Percentiles rank a stretch among this genome's conserved stretches.
Evolutionary conservation across 2,329 filamentous ascomycete genomes (phyloP).

Genomic region (Huntiella decipiens): DNA sequence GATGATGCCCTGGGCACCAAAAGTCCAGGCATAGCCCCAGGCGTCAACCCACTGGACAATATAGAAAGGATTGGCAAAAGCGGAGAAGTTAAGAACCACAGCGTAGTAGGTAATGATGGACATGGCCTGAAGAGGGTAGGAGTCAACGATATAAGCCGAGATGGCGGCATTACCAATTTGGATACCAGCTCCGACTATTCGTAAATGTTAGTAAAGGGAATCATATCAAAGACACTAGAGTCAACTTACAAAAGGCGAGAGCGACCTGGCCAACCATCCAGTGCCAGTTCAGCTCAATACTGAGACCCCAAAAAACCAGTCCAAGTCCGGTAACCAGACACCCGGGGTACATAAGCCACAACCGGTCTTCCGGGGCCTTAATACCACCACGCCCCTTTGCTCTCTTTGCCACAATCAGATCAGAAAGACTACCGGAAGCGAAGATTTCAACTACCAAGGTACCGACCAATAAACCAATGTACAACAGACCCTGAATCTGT

Average conservation of each 20-base stretch:
- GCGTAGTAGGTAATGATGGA: slow-evolving; percentile 34
- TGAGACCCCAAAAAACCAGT: slow-evolving; percentile 34
- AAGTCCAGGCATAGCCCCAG: slow-evolving; percentile 31
- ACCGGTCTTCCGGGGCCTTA: slow-evolving; percentile 32
- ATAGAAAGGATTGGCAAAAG: slow-evolving; percentile 29
- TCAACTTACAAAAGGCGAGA: slow-evolving; percentile 30
- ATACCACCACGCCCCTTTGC: slow-evolving; percentile 21
- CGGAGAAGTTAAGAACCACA: slow-evolving; percentile 31
- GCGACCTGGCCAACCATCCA: slow-evolving; percentile 38
- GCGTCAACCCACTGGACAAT: slow-evolving; percentile 27
- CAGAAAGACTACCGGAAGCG: slow-evolving; percentile 33
- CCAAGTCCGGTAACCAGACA: slow-evolving; percentile 27
- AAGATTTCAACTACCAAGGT: slow-evolving; percentile 31
- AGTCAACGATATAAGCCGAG: slow-evolving; percentile 34
- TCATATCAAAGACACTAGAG: not conserved
- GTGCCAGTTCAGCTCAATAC: slow-evolving; percentile 31
- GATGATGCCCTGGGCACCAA: slow-evolving; percentile 28
- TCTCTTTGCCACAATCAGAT: slow-evolving; percentile 27
- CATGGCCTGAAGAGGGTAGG: slow-evolving; percentile 35
- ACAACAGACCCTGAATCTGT: slow-evolving; percentile 33
- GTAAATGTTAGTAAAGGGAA: not conserved
- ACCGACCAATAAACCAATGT: slow-evolving; percentile 33
- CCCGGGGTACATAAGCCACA: slow-evolving; percentile 37
- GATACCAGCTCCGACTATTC: slow-evolving; percentile 30
- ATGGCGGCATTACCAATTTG: slow-evolving; percentile 37